Evolutionary conservation across 805 yeast species (phyloP).

Genomic region (Tetrapisispora fleetii): DNA sequence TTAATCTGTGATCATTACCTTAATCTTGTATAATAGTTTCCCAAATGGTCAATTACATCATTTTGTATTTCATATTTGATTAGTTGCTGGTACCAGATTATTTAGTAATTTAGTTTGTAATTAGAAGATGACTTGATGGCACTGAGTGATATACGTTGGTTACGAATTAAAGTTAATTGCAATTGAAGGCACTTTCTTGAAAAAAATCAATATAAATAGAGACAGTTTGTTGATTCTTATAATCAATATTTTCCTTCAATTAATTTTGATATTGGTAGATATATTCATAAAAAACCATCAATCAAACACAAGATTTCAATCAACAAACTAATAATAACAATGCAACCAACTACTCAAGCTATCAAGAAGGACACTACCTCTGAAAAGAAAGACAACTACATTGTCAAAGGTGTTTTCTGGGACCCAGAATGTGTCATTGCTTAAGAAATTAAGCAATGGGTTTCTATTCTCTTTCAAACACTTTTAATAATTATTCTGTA

Average conservation of each 20-base stretch:
- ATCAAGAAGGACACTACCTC: conserved; percentile 18
- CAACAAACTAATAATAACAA: conserved; percentile 5
- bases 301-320: neutral
- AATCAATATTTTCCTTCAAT: no score
- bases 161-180: no score
- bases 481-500: neutral
- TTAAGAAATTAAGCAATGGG: conserved; percentile 1
- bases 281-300: conserved; percentile 3
- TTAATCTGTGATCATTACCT: no score
- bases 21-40: neutral
- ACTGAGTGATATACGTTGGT: no score
- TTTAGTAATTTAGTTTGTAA: neutral
- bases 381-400: conserved; percentile 21
- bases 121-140: neutral
- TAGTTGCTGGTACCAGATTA: neutral
- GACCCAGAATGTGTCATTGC: conserved; percentile 21
- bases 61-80: no score
- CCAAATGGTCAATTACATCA: neutral
- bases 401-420: conserved; percentile 14
- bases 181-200: neutral
- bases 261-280: no score
- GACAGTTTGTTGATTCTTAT: neutral
- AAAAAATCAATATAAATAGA: conserved; percentile 1
- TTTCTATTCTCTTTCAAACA: neutral
- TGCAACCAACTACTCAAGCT: conserved; percentile 24